Conservation (phyloP, 352 stramenopile genomes). For the Pythium rishiriense region DNA sequence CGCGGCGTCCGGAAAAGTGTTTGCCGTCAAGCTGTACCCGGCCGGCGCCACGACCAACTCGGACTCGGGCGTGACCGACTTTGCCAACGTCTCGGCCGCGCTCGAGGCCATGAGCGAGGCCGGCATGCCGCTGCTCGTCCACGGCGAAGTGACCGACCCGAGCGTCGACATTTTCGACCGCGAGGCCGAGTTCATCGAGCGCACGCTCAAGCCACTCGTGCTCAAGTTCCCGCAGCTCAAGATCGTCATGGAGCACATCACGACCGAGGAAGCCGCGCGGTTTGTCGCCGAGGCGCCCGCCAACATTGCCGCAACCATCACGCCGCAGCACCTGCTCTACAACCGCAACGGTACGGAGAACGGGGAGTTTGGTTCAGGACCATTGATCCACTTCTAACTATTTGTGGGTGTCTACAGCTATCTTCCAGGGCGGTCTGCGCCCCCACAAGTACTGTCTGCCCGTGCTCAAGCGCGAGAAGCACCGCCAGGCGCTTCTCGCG, state of each 20-base stretch:
- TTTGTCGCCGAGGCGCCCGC: slow-evolving; percentile 89
- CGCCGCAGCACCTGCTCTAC: slow-evolving; percentile 99
- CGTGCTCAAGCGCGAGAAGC: slow-evolving; percentile 96
- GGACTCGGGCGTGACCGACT: slow-evolving; percentile 96
- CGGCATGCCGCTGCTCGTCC: slow-evolving; percentile 95
- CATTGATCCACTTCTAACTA: background rate
- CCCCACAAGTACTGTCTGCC: slow-evolving; percentile 99
- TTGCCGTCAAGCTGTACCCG: slow-evolving; percentile 98
- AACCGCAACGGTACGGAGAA: slow-evolving; percentile 92
- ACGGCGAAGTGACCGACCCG: slow-evolving; percentile 95
- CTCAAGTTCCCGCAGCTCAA: slow-evolving; percentile 93
- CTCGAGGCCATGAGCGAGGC: slow-evolving; percentile 73
- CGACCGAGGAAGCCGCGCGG: slow-evolving; percentile 94
- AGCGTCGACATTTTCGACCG: slow-evolving; percentile 98
- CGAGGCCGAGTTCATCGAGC: slow-evolving; percentile 96
- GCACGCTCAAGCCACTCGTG: slow-evolving; percentile 94
- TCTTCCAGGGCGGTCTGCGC: slow-evolving; percentile 93
- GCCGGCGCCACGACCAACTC: slow-evolving; percentile 98
- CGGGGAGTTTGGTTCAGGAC: background rate
- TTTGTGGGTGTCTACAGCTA: slow-evolving; percentile 29
- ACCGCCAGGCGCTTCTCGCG: slow-evolving; percentile 89
- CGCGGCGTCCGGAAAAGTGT: slow-evolving; percentile 85
- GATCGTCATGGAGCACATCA: slow-evolving; percentile 99
- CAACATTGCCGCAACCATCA: slow-evolving; percentile 98
- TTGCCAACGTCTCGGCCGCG: slow-evolving; percentile 93